These are phyloP conservation scores for Mortierella claussenii DNA, from an alignment of 192 early-diverging fungal genomes.

Conservation along the genomic window DNA sequence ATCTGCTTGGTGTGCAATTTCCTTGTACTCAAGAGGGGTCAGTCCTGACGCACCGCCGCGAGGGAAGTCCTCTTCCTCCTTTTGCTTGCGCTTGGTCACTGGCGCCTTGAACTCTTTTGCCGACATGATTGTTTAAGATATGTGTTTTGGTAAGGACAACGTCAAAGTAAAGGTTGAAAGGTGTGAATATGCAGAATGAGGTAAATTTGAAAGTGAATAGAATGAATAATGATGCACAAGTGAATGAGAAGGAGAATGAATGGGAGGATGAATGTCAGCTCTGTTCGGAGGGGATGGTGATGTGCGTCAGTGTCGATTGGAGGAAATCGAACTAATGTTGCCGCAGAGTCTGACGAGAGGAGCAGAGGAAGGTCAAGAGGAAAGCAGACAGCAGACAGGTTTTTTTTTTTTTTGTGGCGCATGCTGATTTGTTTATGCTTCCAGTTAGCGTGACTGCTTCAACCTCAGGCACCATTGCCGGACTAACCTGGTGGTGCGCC, in stretches of 20 bases:
- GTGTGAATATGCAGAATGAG: not conserved
- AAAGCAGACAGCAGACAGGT: not conserved
- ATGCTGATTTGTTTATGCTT: not conserved
- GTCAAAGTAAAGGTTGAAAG: not conserved
- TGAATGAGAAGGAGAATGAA: constrained; percentile 3
- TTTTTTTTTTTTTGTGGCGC: constrained; percentile 18
- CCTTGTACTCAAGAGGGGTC: constrained; percentile 86
- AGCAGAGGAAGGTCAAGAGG: not conserved
- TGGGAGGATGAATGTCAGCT: constrained; percentile 1
- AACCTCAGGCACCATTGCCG: no score
- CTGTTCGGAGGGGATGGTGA: constrained; percentile 8
- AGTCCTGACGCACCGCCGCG: constrained; percentile 84
- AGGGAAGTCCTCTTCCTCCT: constrained; percentile 79
- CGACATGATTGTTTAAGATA: constrained; percentile 22
- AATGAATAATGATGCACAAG: not conserved
- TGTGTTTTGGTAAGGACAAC: not conserved
- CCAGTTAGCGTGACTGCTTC: no score
- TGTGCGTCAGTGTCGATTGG: not conserved
- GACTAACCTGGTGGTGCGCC: no score
- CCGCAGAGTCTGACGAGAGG: constrained; percentile 28
- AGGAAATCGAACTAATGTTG: constrained; percentile 17
- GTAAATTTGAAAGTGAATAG: no score
- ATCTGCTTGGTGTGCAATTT: constrained; percentile 79
- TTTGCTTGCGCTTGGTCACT: constrained; percentile 50
- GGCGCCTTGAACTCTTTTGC: constrained; percentile 53